Evolutionary conservation across 306 rosid species (phyloP), one percentile per base, ranked within the genome.

Genomic region (Cucurbita pepo): DNA sequence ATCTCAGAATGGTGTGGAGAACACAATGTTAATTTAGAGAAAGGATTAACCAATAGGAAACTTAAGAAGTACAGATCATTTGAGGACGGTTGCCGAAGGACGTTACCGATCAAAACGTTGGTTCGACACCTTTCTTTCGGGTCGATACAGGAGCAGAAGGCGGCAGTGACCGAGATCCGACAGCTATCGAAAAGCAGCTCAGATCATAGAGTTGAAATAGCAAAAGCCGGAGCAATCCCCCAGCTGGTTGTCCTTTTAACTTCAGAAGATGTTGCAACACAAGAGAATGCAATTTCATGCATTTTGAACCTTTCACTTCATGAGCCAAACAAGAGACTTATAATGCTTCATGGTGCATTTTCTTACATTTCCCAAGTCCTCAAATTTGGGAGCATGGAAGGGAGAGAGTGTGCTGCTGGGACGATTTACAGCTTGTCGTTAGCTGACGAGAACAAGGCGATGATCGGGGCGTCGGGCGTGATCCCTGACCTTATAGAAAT

Each of bases 141-240:
- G 50, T 85, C 88, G 38, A 3, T 78, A 75, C 92, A 82, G 79
- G 95, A 90, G 82, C 81, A 80, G 22, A 86, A 96, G 79, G 81
- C 75, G 0, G 96, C 97, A 19, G 96, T 81, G 44, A 67, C 91
- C 10, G 97, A 94, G 77, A 82, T 94, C 54, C 88, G 98, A 51
- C 82, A 87, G 36, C 88, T 94, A 8, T 90, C 98, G 72, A 94
- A 91, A 82, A 77, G 97, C 78, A 88, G 96, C 80, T 90, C 97
- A 11, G 98, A 94, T 74, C 89, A 94, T 77, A 85, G 98, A 75
- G 87, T 86, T 79, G 81, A 90, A 69, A 83, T 94, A 74, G 96
- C 98, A 56, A 95, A 90, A 84, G 94, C 95, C 22, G 97, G 97
- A 73, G 98, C 88, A 51, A 89, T 94, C 78, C 96, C 96, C 6